Evolutionary conservation across 202 grass and related monocot genomes (phyloP).

Genomic region (Dendrocalamus latiflorus): DNA sequence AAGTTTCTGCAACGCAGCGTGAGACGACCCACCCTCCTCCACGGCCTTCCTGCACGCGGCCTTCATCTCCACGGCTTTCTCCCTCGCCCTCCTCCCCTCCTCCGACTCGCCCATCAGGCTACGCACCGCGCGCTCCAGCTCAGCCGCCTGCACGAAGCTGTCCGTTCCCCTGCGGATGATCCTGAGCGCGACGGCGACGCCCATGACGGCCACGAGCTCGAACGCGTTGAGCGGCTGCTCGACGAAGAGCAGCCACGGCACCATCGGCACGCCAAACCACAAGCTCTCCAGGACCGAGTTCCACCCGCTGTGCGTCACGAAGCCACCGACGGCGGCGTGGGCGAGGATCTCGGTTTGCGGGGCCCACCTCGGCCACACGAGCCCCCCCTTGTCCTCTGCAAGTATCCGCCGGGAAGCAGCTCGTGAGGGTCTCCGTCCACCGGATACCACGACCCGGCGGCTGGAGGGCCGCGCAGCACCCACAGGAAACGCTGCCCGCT

Average conservation of each 20-base stretch:
- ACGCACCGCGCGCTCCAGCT: constrained; percentile 9
- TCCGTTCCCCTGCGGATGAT: background rate
- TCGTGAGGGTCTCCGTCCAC: no score
- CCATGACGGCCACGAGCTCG: background rate
- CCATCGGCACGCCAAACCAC: constrained; percentile 52
- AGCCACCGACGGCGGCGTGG: constrained; percentile 47
- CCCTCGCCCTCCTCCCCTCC: background rate
- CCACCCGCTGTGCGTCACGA: constrained; percentile 72
- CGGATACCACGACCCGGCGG: no score
- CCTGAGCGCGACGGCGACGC: background rate
- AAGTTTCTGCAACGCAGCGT: no score
- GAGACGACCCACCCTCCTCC: constrained; percentile 1
- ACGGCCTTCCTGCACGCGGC: background rate
- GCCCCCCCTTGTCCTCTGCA: no score
- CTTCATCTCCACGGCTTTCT: background rate
- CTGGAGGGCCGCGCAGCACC: no score
- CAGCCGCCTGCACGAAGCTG: background rate
- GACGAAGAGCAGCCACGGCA: constrained; percentile 19
- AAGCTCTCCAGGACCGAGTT: constrained; percentile 64
- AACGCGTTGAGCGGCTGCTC: constrained; percentile 55
- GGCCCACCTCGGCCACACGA: no score
- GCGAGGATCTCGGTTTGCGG: constrained; percentile 47
- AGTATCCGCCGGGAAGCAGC: no score
- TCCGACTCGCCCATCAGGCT: background rate
- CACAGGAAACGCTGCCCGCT: no score